Conservation (phyloP, 768 basidiomycete genomes). For the Suillus paluster region DNA sequence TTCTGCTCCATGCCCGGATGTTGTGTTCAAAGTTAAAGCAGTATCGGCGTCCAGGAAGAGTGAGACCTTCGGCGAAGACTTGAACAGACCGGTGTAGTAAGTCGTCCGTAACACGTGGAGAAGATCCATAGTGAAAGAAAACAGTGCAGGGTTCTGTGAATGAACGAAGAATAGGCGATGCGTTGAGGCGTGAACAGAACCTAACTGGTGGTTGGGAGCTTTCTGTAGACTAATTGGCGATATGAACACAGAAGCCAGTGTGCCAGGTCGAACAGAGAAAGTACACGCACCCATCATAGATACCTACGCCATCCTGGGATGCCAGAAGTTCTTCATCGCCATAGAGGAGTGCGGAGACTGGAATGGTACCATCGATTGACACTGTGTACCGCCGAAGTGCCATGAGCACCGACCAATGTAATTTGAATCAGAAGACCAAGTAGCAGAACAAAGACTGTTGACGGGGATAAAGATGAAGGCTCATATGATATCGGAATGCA, state of each 20-base stretch:
- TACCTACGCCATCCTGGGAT: conserved; percentile 80
- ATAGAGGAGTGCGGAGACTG: conserved; percentile 76
- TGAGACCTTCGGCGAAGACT: conserved; percentile 88
- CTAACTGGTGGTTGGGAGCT: conserved; percentile 76
- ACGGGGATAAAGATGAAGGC: neutral
- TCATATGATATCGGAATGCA: neutral
- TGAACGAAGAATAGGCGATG: conserved; percentile 89
- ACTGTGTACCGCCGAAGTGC: conserved; percentile 58
- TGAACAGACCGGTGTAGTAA: conserved; percentile 88
- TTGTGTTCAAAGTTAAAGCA: conserved; percentile 28
- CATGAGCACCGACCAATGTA: conserved; percentile 39
- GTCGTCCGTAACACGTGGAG: conserved; percentile 75
- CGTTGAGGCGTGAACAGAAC: conserved; percentile 73
- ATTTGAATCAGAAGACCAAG: conserved; percentile 3
- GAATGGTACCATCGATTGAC: conserved; percentile 75
- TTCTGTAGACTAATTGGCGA: conserved; percentile 70
- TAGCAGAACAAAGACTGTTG: neutral
- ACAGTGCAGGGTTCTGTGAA: conserved; percentile 44
- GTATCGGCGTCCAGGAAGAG: conserved; percentile 56
- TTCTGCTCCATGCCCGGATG: conserved; percentile 33
- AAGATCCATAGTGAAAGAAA: conserved; percentile 75
- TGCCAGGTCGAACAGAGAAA: conserved; percentile 9
- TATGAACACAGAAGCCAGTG: conserved; percentile 20
- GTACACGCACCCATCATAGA: conserved; percentile 84
- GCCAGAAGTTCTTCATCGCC: conserved; percentile 78